Evolutionary conservation across 306 rosid genomes (phyloP).

Genomic region (Castanea sativa): DNA sequence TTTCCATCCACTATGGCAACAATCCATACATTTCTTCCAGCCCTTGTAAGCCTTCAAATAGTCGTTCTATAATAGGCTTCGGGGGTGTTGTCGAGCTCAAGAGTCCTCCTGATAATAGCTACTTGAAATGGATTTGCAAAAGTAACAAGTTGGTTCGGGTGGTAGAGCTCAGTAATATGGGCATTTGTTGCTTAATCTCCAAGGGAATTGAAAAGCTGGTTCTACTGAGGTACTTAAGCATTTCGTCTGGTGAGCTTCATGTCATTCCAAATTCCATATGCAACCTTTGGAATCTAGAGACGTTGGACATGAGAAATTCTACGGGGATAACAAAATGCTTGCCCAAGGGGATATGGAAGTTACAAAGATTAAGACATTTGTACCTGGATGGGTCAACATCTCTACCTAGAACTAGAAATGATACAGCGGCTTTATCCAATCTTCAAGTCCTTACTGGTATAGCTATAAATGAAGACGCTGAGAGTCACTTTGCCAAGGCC

Average conservation of each 20-base stretch:
- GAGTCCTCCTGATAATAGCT: background rate
- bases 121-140: background rate
- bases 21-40: background rate
- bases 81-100: no score
- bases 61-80: background rate
- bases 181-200: background rate
- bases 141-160: background rate
- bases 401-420: no score
- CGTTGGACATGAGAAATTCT: background rate
- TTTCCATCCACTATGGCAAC: background rate
- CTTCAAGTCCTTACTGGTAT: slow-evolving; percentile 14
- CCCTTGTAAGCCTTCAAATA: background rate
- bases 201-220: background rate
- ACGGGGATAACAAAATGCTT: background rate
- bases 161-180: background rate
- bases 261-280: background rate
- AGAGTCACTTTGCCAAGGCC: background rate
- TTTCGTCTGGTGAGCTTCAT: fast-evolving
- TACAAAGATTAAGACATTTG: background rate
- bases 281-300: background rate
- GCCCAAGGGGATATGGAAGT: background rate
- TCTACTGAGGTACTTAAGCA: background rate
- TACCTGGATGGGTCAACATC: no score
- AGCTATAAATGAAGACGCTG: background rate
- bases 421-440: background rate